A percentile compares a stretch with the other conserved stretches of the same genome.
Conservation (phyloP, 192 early-diverging fungal genomes). For the Coemansia umbellata region DNA sequence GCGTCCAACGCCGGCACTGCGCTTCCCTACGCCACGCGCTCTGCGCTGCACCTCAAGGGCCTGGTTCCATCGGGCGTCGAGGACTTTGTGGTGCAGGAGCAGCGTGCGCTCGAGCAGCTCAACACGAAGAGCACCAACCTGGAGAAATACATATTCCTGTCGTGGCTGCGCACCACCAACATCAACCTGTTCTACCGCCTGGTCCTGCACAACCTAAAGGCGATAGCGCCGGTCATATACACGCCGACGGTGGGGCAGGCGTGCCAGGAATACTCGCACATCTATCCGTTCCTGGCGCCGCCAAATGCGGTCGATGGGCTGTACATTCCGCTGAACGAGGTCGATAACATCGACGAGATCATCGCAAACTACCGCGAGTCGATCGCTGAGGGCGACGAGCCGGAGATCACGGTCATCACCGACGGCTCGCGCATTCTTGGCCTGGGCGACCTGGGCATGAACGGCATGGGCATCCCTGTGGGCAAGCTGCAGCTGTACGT, state of each 20-base stretch:
- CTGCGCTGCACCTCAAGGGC: conserved; percentile 59
- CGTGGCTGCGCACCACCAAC: conserved; percentile 74
- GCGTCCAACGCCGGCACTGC: conserved; percentile 30
- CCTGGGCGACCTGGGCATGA: conserved; percentile 89
- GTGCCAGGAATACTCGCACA: conserved; percentile 81
- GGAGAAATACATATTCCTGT: conserved; percentile 82
- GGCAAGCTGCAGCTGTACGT: conserved; percentile 93
- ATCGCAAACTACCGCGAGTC: conserved; percentile 74
- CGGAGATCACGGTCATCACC: conserved; percentile 88
- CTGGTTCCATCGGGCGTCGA: conserved; percentile 73
- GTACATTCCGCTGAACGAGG: conserved; percentile 72
- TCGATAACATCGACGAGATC: conserved; percentile 69
- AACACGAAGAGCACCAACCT: conserved; percentile 61
- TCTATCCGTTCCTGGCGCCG: conserved; percentile 75
- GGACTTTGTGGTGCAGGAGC: conserved; percentile 65
- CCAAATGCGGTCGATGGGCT: conserved; percentile 76
- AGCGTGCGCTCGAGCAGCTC: conserved; percentile 67
- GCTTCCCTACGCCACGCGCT: conserved; percentile 46
- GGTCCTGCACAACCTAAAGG: conserved; percentile 72
- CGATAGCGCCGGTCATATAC: conserved; percentile 73
- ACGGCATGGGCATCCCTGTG: conserved; percentile 92
- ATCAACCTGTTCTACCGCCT: conserved; percentile 79
- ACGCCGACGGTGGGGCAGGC: conserved; percentile 78
- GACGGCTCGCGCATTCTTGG: conserved; percentile 92
- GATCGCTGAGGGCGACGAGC: conserved; percentile 54